Percentiles rank a stretch among this genome's conserved stretches.
phyloP scores from a whole-genome alignment of 345 rosid genomes.

The Euphorbia peplus region DNA sequence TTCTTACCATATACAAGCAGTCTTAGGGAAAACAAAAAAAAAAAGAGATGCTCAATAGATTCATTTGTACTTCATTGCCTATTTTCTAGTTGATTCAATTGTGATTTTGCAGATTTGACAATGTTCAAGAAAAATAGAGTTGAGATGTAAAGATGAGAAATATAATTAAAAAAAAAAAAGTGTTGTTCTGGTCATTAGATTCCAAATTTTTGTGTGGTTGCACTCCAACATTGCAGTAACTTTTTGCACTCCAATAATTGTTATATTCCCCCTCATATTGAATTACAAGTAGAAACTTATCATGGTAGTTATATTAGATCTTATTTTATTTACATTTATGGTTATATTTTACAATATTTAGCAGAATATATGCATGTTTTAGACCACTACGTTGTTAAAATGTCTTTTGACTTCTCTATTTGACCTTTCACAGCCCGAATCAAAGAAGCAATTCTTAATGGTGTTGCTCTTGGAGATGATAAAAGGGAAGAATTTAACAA shows the following conservation, averaged over 20 bases:
- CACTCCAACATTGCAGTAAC: neutral
- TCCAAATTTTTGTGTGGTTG: too few species aligned
- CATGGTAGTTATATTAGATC: neutral
- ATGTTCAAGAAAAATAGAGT: too few species aligned
- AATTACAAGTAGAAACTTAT: neutral
- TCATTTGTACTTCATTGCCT: too few species aligned
- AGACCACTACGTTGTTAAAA: constrained; percentile 11
- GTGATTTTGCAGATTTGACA: too few species aligned
- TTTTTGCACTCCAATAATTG: neutral
- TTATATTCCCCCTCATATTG: neutral
- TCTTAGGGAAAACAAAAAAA: too few species aligned
- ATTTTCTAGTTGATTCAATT: too few species aligned
- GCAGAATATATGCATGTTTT: neutral
- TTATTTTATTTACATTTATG: neutral
- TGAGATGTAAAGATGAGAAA: too few species aligned
- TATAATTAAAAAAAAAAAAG: too few species aligned
- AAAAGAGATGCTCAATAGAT: too few species aligned
- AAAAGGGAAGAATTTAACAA: constrained; percentile 80
- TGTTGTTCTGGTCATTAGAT: too few species aligned
- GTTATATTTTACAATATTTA: neutral
- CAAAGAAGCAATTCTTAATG: constrained; percentile 83
- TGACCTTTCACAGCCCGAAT: constrained; percentile 50
- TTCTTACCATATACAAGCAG: too few species aligned
- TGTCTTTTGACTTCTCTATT: constrained; percentile 18
- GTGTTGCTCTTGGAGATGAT: constrained; percentile 86